Percentiles rank a stretch among this genome's conserved stretches.
Conservation (phyloP, 2,329 filamentous ascomycete genomes). For the Talaromyces piceae region DNA sequence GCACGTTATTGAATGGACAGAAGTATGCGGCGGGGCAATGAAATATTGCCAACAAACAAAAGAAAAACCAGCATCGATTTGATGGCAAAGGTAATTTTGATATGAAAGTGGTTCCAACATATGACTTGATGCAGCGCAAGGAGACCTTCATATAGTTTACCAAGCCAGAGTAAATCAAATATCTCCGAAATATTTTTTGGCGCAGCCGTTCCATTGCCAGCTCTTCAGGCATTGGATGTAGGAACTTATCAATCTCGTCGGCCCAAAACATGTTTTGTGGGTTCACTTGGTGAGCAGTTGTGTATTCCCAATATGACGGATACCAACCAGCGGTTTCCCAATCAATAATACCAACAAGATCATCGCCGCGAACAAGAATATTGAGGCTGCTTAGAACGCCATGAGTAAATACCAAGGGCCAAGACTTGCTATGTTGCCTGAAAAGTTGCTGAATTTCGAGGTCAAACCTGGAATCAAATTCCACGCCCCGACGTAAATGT, state of each 20-base stretch:
- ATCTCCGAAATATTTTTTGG: slow-evolving; percentile 30
- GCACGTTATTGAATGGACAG: no score
- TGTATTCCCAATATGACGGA: slow-evolving; percentile 27
- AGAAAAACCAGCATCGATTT: no score
- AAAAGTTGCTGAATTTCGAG: slow-evolving; percentile 28
- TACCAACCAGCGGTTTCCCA: slow-evolving; percentile 28
- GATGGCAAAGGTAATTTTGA: slow-evolving; percentile 29
- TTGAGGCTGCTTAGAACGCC: slow-evolving; percentile 42
- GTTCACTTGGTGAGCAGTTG: slow-evolving; percentile 35
- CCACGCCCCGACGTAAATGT: slow-evolving; percentile 25
- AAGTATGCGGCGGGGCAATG: no score
- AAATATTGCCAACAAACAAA: no score
- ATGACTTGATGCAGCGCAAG: slow-evolving; percentile 27
- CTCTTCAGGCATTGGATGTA: slow-evolving; percentile 31
- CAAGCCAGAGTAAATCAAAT: slow-evolving; percentile 12
- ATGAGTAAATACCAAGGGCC: slow-evolving; percentile 42
- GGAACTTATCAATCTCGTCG: slow-evolving; percentile 34
- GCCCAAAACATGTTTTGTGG: slow-evolving; percentile 32
- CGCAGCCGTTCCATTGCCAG: slow-evolving; percentile 35
- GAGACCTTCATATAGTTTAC: slow-evolving; percentile 15
- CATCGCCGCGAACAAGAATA: slow-evolving; percentile 27
- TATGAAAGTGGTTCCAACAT: slow-evolving; percentile 26
- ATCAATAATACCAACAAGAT: slow-evolving; percentile 34
- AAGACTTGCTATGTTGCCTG: slow-evolving; percentile 21
- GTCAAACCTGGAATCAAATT: slow-evolving; percentile 19